Base-by-base conservation (phyloP, 139 green algal species). In the Spirogloea muscicola region DNA sequence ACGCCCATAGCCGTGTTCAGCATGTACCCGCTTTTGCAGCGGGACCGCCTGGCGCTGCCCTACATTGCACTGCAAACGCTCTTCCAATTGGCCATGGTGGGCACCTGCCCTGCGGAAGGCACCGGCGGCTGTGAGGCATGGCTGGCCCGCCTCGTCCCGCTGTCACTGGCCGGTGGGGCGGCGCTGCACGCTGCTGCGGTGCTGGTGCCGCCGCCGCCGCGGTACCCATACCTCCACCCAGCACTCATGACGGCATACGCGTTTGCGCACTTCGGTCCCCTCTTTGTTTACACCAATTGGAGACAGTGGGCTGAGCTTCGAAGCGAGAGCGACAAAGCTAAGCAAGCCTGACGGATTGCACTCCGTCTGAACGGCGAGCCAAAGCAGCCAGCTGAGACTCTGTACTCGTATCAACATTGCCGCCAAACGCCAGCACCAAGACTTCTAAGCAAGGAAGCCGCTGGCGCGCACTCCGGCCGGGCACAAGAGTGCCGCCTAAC, bases 1-100 rank as follows among this genome's bases (percentile, higher is more conserved):
- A 84, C 88, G 0, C 4, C 87, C 0, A 37, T 94, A 13, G 87
- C 84, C 0, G 25, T 57, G 10, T 87, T 97, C 70, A 93, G 84
- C 76, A 96, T 98, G 91, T 93, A 79, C 58, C 94, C 94, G 0
- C 84, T 98, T 59, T 88, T 98, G 1, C 68, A 84, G 40, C 80
- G 89, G 1, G 94, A 98, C 72, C 87, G 90, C 1, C 72, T 94
- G 34, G 66, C 43, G 2, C 31, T 89, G 58, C 85, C 90, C n/a
- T 95, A 95, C 66, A 7, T 78, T 27, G 74, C 74, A 5, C 44
- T 68, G 5, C n/a, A n/a, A n/a, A n/a, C n/a, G n/a, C n/a, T n/a
- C n/a, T n/a, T n/a, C n/a, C n/a, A n/a, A 27, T 9, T 18, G 18
- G 33, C 13, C 10, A 10, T 64, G n/a, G n/a, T n/a, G n/a, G n/a